phyloP scores from a whole-genome alignment of 2,329 filamentous ascomycete genomes.

The Hypoxylon sp. region DNA sequence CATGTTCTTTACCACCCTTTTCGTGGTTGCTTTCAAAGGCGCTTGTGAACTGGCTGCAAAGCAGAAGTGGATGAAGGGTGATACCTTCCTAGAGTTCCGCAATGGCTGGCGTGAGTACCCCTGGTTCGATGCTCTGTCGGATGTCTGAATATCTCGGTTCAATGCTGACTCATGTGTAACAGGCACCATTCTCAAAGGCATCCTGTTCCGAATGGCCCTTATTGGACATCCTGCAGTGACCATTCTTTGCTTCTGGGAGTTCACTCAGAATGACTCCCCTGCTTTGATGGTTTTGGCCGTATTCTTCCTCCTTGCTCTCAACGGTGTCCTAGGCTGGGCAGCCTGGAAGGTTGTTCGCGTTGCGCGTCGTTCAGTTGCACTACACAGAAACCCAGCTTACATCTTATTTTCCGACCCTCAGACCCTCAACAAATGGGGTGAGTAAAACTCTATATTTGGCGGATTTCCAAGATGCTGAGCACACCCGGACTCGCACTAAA shows the following conservation, averaged over 20 bases:
- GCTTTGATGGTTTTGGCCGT: conserved; percentile 89
- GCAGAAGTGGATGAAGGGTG: conserved; percentile 82
- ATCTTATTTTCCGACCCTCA: conserved; percentile 97
- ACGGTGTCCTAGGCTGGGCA: conserved; percentile 85
- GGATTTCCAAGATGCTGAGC: background rate
- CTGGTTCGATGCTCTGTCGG: background rate
- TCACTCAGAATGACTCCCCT: conserved; percentile 86
- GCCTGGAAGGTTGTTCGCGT: conserved; percentile 91
- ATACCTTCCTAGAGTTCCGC: conserved; percentile 93
- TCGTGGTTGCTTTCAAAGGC: conserved; percentile 84
- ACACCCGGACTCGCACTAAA: background rate
- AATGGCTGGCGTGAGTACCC: conserved; percentile 79
- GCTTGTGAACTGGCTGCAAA: conserved; percentile 82
- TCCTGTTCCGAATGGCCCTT: conserved; percentile 89
- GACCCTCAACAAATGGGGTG: conserved; percentile 89
- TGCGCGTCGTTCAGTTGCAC: conserved; percentile 86
- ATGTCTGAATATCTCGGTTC: background rate
- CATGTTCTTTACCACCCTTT: conserved; percentile 79
- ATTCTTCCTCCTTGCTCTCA: conserved; percentile 88
- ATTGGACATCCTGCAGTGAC: conserved; percentile 94
- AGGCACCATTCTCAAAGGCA: conserved; percentile 89
- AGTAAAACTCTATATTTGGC: conserved; percentile 30
- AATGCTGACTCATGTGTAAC: conserved; percentile 14
- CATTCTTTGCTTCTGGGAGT: conserved; percentile 93
- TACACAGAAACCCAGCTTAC: conserved; percentile 97